Evolutionary conservation across 352 stramenopile genomes (phyloP), one percentile per base, ranked within the genome.

Genomic region (Phytophthora tentaculata): DNA sequence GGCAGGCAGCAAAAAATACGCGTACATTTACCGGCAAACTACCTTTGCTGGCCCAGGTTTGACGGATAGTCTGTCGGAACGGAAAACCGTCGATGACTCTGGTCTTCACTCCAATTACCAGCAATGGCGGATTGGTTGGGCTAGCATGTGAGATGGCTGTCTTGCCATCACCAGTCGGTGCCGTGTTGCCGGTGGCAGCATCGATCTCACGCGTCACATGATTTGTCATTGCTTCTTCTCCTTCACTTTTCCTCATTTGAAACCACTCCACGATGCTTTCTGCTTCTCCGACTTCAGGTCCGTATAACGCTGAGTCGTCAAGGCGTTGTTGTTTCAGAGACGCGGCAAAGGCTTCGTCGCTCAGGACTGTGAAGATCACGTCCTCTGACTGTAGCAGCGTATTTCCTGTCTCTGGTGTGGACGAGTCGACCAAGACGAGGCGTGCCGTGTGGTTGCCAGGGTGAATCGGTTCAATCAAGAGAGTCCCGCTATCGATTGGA

Each of bases 61-160:
- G 69, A 32, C 75, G 69, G 32, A 86, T 83, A 2, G 73, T 64
- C 20, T 80, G 78, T 17, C 78, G 78, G 32, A 75, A 74, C 13
- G 54, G 55, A 37, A 83, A 80, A 0, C 73, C 73, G 3, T 64
- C 47, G 7, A 80, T 24, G 29, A 80, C 66, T 43, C 65, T 80
- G 3, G 75, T 79, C 43, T 86, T 86, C 41, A 86, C 70, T 35
- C 73, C 78, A 28, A 86, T 64, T 12, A 86, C 58, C 13, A 86
- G 29, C 2, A 75, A 13, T 1, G 67, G 52, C 0, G 71, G 55
- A 4, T 78, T 37, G 0, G 41, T 58, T 24, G 61, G 56, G 2
- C 41, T 67, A 20, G 35, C 45, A 22, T 52, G 17, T 3, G 35
- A 23, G 19, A 5, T 5, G 13, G 47, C n/a, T 41, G 29, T 41